Evolutionary conservation across 345 rosid species (phyloP).

Genomic region (Euclidium syriacum): DNA sequence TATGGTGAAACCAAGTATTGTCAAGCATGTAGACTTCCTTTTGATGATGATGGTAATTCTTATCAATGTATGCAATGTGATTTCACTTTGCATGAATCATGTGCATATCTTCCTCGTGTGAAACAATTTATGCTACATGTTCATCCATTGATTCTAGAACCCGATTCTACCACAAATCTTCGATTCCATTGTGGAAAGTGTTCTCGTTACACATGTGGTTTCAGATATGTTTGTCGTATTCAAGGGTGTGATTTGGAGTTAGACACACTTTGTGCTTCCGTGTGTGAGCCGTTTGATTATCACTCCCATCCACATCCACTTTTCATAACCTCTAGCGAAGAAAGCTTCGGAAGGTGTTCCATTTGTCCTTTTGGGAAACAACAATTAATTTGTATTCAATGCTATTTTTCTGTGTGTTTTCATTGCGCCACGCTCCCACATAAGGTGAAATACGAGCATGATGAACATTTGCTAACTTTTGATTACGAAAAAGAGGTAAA

Average conservation of each 20-base stretch:
- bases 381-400: not conserved
- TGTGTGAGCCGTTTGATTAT: not conserved
- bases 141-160: not conserved
- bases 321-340: not conserved
- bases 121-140: not conserved
- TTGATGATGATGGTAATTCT: not conserved
- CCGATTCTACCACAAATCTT: not conserved
- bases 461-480: not conserved
- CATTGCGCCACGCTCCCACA: conserved; percentile 9
- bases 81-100: conserved; percentile 10
- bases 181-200: not conserved
- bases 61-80: conserved; percentile 7
- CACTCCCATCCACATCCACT: not conserved
- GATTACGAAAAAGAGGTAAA: not conserved
- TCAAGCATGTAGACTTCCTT: not conserved
- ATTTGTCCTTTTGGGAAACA: not conserved
- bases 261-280: conserved; percentile 4
- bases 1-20: not conserved
- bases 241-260: not conserved
- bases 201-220: not conserved
- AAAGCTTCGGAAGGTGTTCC: not conserved
- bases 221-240: not conserved
- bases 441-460: not conserved
- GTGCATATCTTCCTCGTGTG: conserved; percentile 1
- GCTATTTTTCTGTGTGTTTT: not conserved